Evolutionary conservation across 768 basidiomycete genomes (phyloP).

Genomic region (Hortiboletus campestris): DNA sequence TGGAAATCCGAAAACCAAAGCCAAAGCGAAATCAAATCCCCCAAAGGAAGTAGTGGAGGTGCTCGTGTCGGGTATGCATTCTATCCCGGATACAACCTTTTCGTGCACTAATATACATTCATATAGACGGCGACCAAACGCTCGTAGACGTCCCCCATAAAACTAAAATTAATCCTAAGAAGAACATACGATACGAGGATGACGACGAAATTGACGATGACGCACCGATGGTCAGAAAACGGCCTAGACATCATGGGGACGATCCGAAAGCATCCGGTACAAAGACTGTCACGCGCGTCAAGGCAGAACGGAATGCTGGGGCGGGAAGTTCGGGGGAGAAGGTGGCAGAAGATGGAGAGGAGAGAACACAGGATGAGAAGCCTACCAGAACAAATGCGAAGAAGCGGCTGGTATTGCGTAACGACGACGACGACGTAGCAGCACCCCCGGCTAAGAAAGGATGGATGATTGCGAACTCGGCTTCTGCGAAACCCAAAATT

Average conservation of each 20-base stretch:
- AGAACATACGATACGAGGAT: neutral
- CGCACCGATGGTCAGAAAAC: neutral
- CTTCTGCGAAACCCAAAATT: neutral
- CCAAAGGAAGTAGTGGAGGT: conserved; percentile 5
- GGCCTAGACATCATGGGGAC: neutral
- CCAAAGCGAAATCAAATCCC: conserved; percentile 6
- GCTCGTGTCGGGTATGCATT: conserved; percentile 14
- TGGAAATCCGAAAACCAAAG: conserved; percentile 1
- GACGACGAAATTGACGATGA: conserved; percentile 4
- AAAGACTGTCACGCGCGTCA: neutral
- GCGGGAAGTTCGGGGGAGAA: neutral
- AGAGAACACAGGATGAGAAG: neutral
- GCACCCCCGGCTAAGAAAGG: conserved; percentile 16
- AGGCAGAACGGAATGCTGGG: neutral
- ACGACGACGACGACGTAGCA: neutral
- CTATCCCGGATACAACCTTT: neutral
- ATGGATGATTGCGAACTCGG: conserved; percentile 5
- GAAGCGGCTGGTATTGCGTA: conserved; percentile 3
- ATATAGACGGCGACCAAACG: conserved; percentile 27
- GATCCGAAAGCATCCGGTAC: neutral
- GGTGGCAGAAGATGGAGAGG: neutral
- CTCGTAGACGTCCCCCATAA: conserved; percentile 25
- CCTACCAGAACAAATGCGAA: neutral
- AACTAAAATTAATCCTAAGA: neutral
- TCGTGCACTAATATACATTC: neutral